phyloP scores from a whole-genome alignment of 192 early-diverging fungal genomes.

The Coemansia sp. region DNA sequence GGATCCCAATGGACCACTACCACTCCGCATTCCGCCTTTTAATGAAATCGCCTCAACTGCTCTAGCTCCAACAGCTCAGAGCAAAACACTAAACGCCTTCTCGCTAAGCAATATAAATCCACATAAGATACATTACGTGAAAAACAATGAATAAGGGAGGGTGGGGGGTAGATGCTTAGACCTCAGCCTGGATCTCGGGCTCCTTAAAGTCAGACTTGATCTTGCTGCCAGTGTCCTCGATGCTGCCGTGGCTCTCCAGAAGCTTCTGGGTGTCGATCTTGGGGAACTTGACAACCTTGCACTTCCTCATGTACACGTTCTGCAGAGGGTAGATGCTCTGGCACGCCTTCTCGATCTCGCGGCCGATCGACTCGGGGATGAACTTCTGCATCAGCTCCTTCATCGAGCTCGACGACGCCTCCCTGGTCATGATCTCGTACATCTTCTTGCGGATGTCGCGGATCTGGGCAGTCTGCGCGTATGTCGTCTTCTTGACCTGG shows the following conservation, averaged over 20 bases:
- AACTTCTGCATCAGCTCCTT: conserved; percentile 97
- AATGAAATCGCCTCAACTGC: too few relatives aligned
- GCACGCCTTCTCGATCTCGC: conserved; percentile 96
- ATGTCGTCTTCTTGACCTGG: conserved; percentile 98
- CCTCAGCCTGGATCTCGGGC: conserved; percentile 68
- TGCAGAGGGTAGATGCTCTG: conserved; percentile 98
- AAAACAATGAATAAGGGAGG: conserved; percentile 10
- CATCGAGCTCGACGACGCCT: conserved; percentile 85
- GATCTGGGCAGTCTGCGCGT: conserved; percentile 96
- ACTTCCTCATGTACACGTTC: conserved; percentile 95
- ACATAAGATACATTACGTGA: background rate
- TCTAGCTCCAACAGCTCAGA: too few relatives aligned
- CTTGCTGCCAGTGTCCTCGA: conserved; percentile 77
- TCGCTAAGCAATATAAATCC: background rate
- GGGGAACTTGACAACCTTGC: conserved; percentile 98
- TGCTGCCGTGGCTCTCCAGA: conserved; percentile 92
- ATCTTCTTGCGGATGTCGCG: conserved; percentile 99
- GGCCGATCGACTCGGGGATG: conserved; percentile 95
- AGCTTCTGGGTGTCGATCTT: conserved; percentile 96
- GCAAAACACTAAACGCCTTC: too few relatives aligned
- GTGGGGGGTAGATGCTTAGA: conserved; percentile 46
- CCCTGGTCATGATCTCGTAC: conserved; percentile 95
- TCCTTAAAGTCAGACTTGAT: conserved; percentile 89
- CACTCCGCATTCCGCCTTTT: background rate
- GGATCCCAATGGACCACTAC: too few relatives aligned